Evolutionary conservation across 2,329 filamentous ascomycete species (phyloP), one percentile per base, ranked within the genome.

Genomic region (Colletotrichum falcatum): DNA sequence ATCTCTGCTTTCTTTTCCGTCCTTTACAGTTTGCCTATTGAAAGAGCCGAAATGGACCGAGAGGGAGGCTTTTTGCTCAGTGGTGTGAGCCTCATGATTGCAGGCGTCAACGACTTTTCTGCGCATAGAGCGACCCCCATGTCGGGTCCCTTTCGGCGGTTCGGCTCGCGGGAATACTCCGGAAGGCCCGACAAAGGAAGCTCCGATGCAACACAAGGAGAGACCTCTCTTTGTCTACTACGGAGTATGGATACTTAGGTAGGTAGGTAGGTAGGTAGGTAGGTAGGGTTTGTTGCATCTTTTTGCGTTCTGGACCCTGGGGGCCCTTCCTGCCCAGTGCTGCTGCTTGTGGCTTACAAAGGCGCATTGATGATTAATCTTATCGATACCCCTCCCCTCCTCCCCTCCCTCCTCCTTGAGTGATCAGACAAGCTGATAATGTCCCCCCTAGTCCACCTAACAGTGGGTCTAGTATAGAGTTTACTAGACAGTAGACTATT

Each of bases 101-200:
- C 44, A 49, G 65, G 63, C 64, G 64, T 67, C 64, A 68, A 53
- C 26, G 46, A 71, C 58, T 62, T 70, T 55, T 42, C 23, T 61
- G 44, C n/a, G 59, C 44, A 61, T 49, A 26, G 59, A 49, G 59
- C 59, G 51, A 48, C 35, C 33, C 46, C 30, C 23, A 33, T 53
- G 33, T 8, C 60, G 35, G 65, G 35, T n/a, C n/a, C 33, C 23
- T 39, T 9, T 51, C 18, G 55, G 61, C 35, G 23, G 30, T 61
- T 51, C 33, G 48, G 28, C 39, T 39, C 23, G 49, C 64, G 68
- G 64, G 14, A 63, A 54, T 63, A 67, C 35, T 46, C 64, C 68
- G 68, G 68, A 71, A 68, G 58, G 44, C 37, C 68, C 68, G 51
- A 70, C 67, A 70, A 67, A 16, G 64, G 67, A 67, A 70, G 64